Base-by-base conservation (phyloP, 345 rosid species). In the Cardamine chenopodiifolia region DNA sequence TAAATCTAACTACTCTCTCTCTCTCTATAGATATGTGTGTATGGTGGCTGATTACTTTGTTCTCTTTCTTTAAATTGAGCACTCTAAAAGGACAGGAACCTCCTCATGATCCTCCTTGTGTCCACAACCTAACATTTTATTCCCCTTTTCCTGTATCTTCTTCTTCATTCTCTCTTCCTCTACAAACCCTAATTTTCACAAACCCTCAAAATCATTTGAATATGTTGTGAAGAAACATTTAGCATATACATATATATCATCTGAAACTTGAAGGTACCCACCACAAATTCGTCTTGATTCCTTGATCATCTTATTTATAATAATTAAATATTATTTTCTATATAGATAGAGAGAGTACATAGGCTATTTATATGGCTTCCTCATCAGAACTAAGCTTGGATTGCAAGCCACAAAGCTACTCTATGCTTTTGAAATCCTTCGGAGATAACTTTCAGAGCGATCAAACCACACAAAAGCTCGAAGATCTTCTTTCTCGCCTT, bases 401-500 rank as follows among this genome's bases (percentile, higher is more conserved):
- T 55, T 89, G 89, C 89, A 92, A 88, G 73, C 96, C 96, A 18
- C 90, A 88, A 74, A 92, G 85, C 83, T 85, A 88, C 60, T 92
- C 99, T 53, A 80, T 92, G 97, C 86, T 96, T 18, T 71, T 92
- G 80, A 96, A 92, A 79, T 88, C 97, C 17, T 87, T 87, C 62
- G 96, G 91, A 20, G 95, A 90, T n/a, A 87, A 82, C 17, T 76
- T 71, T 26, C 81, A 76, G 35, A 66, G 44, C 20, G 87, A 85
- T 60, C 82, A 60, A 61, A 92, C 89, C 15, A 82, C 90, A 44
- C 97, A 85, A 40, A 88, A 84, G 84, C 95, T 96, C 7, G 97
- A 92, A 84, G 97, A 96, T 50, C 81, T 88, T 77, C 89, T 96
- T 19, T 72, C 87, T 72, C 87, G 79, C 37, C 98, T 96, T 19